Evolutionary conservation across 139 green algal genomes (phyloP).

Genomic region (Picochlorum sp.): DNA sequence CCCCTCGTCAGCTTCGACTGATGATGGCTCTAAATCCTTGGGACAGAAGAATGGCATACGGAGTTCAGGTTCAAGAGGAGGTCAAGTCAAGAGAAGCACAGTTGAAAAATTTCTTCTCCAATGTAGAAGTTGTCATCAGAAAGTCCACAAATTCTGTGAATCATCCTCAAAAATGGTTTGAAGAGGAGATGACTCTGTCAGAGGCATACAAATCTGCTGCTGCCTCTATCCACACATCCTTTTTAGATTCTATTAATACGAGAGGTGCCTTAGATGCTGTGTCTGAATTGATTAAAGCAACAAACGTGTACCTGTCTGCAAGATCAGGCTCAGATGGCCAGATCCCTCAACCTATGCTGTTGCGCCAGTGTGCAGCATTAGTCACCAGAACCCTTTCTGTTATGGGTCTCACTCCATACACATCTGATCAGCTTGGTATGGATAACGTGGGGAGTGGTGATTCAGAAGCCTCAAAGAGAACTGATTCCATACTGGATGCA

Average conservation of each 20-base stretch:
- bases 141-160: slow-evolving; percentile 9
- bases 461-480: slow-evolving; percentile 5
- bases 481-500: slow-evolving; percentile 50
- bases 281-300: slow-evolving; percentile 61
- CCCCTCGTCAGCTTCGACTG: slow-evolving; percentile 81
- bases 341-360: slow-evolving; percentile 58
- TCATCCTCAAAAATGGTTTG: slow-evolving; percentile 20
- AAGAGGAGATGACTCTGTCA: slow-evolving; percentile 53
- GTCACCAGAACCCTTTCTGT: slow-evolving; percentile 73
- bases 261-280: slow-evolving; percentile 66
- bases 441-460: slow-evolving; percentile 9
- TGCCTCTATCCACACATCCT: slow-evolving; percentile 51
- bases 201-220: slow-evolving; percentile 25
- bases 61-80: slow-evolving; percentile 50
- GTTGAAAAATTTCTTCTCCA: slow-evolving; percentile 91
- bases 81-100: slow-evolving; percentile 59
- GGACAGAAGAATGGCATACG: slow-evolving; percentile 77
- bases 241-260: slow-evolving; percentile 95
- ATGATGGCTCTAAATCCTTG: slow-evolving; percentile 89
- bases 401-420: slow-evolving; percentile 61
- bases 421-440: slow-evolving; percentile 45
- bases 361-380: slow-evolving; percentile 58
- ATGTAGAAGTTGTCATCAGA: slow-evolving; percentile 72
- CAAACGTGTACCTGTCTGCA: slow-evolving; percentile 77
- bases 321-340: slow-evolving; percentile 24